Evolutionary conservation across 257 asterid species (phyloP).

Genomic region (Scutellaria galericulata): DNA sequence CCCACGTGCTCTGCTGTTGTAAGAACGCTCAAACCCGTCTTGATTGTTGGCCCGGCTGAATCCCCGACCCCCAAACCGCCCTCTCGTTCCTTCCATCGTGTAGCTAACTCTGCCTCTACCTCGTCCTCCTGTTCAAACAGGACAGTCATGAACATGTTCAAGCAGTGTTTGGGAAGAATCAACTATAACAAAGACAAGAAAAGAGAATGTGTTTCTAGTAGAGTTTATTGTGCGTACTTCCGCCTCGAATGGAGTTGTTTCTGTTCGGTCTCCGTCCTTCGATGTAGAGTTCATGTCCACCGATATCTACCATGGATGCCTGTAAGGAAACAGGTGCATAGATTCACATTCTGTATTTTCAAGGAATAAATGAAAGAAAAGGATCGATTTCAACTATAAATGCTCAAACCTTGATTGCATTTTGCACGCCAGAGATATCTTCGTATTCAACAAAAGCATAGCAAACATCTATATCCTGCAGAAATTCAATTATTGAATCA

Average conservation of each 20-base stretch:
- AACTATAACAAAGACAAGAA: neutral
- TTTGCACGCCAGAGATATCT: slow-evolving; percentile 89
- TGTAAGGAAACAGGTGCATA: slow-evolving; percentile 38
- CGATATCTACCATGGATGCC: slow-evolving; percentile 85
- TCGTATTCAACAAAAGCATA: slow-evolving; percentile 97
- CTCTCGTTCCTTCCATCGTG: slow-evolving; percentile 69
- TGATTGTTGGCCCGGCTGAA: slow-evolving; percentile 53
- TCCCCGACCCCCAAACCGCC: slow-evolving; percentile 75
- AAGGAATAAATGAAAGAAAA: neutral
- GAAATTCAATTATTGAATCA: slow-evolving; percentile 23
- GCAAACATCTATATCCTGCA: slow-evolving; percentile 93
- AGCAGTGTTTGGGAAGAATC: neutral
- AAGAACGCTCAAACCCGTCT: slow-evolving; percentile 61
- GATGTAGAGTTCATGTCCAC: slow-evolving; percentile 75
- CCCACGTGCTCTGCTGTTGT: slow-evolving; percentile 71
- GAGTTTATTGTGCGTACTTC: slow-evolving; percentile 61
- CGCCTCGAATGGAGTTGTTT: slow-evolving; percentile 64
- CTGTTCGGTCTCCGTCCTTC: slow-evolving; percentile 97
- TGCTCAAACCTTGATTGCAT: slow-evolving; percentile 80
- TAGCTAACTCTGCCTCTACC: slow-evolving; percentile 85
- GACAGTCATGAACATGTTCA: slow-evolving; percentile 19
- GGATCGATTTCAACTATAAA: slow-evolving; percentile 7
- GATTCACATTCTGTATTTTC: slow-evolving; percentile 1
- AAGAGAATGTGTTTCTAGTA: slow-evolving; percentile 4
- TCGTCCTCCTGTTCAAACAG: slow-evolving; percentile 69